phyloP scores from a whole-genome alignment of 768 basidiomycete species.

The Podaxis sp. region DNA sequence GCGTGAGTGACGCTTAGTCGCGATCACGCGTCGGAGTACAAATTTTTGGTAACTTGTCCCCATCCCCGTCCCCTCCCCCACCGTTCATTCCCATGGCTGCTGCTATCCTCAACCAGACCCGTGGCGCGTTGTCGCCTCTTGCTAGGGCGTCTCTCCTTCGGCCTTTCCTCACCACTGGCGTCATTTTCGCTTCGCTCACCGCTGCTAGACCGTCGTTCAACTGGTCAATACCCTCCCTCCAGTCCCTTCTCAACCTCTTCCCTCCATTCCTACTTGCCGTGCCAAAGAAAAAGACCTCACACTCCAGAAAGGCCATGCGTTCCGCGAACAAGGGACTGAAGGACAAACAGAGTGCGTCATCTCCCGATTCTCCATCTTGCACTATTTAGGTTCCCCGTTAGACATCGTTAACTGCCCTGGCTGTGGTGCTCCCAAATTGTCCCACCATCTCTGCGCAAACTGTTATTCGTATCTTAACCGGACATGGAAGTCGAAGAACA shows the following conservation, averaged over 20 bases:
- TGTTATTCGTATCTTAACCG: slow-evolving; percentile 76
- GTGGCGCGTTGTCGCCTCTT: not conserved
- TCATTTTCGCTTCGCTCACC: slow-evolving; percentile 21
- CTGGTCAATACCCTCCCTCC: slow-evolving; percentile 40
- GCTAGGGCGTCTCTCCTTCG: slow-evolving; percentile 17
- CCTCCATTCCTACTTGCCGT: slow-evolving; percentile 90
- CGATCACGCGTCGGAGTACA: slow-evolving; percentile 38
- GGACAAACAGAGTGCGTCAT: slow-evolving; percentile 80
- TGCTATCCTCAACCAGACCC: slow-evolving; percentile 21
- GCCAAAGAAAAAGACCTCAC: slow-evolving; percentile 91
- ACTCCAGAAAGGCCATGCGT: slow-evolving; percentile 94
- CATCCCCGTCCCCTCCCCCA: slow-evolving; percentile 16
- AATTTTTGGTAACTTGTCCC: slow-evolving; percentile 28
- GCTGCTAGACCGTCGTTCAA: not conserved
- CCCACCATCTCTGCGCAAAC: slow-evolving; percentile 81
- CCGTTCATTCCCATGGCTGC: slow-evolving; percentile 34
- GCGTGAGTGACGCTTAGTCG: slow-evolving; percentile 12
- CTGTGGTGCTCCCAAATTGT: slow-evolving; percentile 85
- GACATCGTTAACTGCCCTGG: slow-evolving; percentile 91
- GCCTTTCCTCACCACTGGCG: slow-evolving; percentile 22
- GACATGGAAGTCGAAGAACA: slow-evolving; percentile 55
- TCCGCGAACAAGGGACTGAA: slow-evolving; percentile 92
- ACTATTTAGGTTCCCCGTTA: slow-evolving; percentile 30
- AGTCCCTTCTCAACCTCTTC: slow-evolving; percentile 65
- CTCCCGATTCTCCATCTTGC: not conserved